A percentile compares a stretch with the other conserved stretches of the same genome.
These are phyloP conservation scores for Microcera coccophila DNA, from an alignment of 2,329 filamentous ascomycete species.

Conservation along the genomic window DNA sequence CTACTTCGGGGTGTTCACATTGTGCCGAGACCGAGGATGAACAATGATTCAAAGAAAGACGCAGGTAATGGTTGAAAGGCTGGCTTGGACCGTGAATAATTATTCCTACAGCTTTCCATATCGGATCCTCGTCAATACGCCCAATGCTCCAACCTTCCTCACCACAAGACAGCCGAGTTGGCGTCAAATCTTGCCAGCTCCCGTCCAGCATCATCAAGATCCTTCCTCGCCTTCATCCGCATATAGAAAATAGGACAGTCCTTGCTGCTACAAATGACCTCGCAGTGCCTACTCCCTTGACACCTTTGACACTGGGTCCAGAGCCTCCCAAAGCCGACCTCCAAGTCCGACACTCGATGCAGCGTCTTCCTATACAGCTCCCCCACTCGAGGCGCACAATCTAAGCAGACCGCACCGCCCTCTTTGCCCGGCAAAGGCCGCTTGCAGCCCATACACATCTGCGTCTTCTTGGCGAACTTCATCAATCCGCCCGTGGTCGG, in stretches of 20 bases:
- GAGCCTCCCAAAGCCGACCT: constrained; percentile 84
- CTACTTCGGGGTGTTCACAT: too few species aligned
- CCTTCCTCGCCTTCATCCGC: constrained; percentile 99
- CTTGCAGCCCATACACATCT: constrained; percentile 99
- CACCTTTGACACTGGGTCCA: constrained; percentile 99
- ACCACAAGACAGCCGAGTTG: constrained; percentile 67
- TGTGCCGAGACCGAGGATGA: too few species aligned
- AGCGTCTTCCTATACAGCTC: constrained; percentile 93
- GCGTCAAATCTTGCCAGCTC: constrained; percentile 87
- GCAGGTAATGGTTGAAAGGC: too few species aligned
- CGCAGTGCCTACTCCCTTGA: constrained; percentile 95
- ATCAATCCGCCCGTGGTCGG: constrained; percentile 89
- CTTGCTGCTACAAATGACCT: constrained; percentile 93
- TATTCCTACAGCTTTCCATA: too few species aligned
- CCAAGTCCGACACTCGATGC: constrained; percentile 82
- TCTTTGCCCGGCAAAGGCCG: constrained; percentile 78
- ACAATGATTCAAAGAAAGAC: too few species aligned
- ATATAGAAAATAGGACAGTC: constrained; percentile 99
- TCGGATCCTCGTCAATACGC: too few species aligned
- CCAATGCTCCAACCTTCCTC: too few species aligned
- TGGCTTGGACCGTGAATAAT: too few species aligned
- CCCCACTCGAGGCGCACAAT: constrained; percentile 79
- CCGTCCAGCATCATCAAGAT: constrained; percentile 90
- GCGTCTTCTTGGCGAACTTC: constrained; percentile 97
- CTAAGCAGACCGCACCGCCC: constrained; percentile 78